Base-by-base conservation (phyloP, 2,329 filamentous ascomycete genomes). In the Clarireedia hainanense region DNA sequence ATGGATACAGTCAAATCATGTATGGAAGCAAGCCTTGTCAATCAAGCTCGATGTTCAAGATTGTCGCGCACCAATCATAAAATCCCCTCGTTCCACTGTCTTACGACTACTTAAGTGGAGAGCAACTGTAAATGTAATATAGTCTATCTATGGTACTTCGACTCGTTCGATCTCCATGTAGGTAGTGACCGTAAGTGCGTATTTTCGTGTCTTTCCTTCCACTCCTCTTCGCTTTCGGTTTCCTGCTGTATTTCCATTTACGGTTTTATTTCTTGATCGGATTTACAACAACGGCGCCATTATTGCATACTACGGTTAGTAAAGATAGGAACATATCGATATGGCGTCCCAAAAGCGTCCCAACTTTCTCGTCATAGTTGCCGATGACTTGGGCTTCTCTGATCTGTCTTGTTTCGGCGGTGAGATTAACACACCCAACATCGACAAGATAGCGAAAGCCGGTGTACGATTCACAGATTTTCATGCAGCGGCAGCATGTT, bases 401-500 rank as follows among this genome's bases (percentile, higher is more conserved):
- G 75, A 78, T 60, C 69, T 74, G n/a, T 69, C 70, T 42, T 73
- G 70, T 59, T 83, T 80, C 61, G 80, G 80, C 54, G 75, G 77
- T 59, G 80, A 83, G 68, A 83, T 84, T 55, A 72, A 73, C 20
- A 83, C 80, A 0, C 80, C 80, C 2, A 78, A 79, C 63, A 72
- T 84, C 30, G 77, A 83, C 67, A 74, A 73, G 27, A 66, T 80
- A 3, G 76, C 76, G 5, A 67, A 72, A 47, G 69, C 75, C 47
- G 76, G 79, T 24, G 65, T 83, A 27, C 76, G 79, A 3, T 79
- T 83, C 61, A 81, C 79, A 0, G 77, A 80, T 58, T 82, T 82
- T 65, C 80, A 83, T 62, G 76, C 80, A 0, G 80, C 80, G 0
- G 77, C 80, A 23, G 78, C 80, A 58, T 83, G 80, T 42, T 42